Evolutionary conservation across 2,329 filamentous ascomycete genomes (phyloP), one percentile per base, ranked within the genome.

Genomic region (Fusarium nematophilum): DNA sequence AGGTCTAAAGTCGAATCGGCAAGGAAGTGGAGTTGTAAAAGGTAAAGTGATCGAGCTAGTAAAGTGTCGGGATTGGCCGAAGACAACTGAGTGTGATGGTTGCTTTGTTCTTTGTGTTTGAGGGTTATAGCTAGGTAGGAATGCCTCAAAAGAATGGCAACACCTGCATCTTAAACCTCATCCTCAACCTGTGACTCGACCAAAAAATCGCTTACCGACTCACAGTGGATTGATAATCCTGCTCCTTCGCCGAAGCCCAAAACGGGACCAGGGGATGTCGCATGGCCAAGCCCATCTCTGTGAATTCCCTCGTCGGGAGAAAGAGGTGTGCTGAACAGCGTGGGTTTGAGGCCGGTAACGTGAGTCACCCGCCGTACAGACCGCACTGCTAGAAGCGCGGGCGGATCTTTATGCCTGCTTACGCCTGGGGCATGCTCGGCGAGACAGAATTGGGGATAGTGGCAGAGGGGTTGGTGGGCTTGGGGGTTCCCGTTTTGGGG

Each of bases 361-460:
- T 67, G 65, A 67, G 57, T 68, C 65, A 67, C 53, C 50, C 18
- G 11, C 27, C 21, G 11, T 42, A n/a, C n/a, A n/a, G n/a, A n/a
- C n/a, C n/a, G n/a, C n/a, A 36, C 29, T 57, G 59, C 34, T 17
- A 51, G 2, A 9, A 15, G 9, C n/a, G 54, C 21, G 55, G 26
- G 59, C 34, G 26, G 10, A 27, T 34, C 36, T 17, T 10, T 21
- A 43, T 49, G 44, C 14, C 30, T 8, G 36, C 36, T 36, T 17
- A 50, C 27, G 5, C 25, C 9, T 13, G 29, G 14, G n/a, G 3
- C 10, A 11, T 27, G 11, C 29, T 58, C 65, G 65, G 65, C 65
- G 60, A 63, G 48, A 26, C 60, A 55, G 54, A 59, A 68, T 54
- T 42, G 18, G 62, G 62, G n/a, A 64, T 66, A 58, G 65, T 38